phyloP scores from a whole-genome alignment of 331 rosid species.

The Rhamnella rubrinervis region DNA sequence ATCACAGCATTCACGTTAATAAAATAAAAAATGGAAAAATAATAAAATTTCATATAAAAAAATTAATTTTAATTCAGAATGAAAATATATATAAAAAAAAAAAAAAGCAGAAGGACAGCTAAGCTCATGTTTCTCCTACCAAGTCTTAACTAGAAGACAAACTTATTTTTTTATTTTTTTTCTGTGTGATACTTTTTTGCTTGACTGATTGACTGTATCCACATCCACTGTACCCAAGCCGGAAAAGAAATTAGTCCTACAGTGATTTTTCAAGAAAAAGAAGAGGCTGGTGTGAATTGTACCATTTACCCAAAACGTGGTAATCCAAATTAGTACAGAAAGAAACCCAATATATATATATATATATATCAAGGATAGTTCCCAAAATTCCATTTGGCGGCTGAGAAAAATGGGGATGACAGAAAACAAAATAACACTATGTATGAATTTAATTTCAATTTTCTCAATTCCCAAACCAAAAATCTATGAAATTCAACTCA shows the following conservation, averaged over 20 bases:
- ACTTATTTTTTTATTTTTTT: background rate
- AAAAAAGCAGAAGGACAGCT: conserved; percentile 29
- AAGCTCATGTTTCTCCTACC: conserved; percentile 33
- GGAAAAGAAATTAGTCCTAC: too few relatives aligned
- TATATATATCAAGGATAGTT: background rate
- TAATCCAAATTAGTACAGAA: background rate
- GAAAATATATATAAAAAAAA: too few relatives aligned
- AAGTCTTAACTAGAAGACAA: too few relatives aligned
- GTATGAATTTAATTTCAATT: too few relatives aligned
- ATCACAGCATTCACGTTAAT: background rate
- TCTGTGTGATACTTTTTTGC: background rate
- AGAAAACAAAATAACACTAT: background rate
- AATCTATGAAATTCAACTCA: too few relatives aligned
- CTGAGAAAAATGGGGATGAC: background rate
- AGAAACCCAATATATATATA: background rate
- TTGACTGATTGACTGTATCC: background rate
- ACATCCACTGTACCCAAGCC: too few relatives aligned
- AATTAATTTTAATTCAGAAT: conserved; percentile 22
- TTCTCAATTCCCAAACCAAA: too few relatives aligned
- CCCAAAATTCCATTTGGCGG: background rate
- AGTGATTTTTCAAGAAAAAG: too few relatives aligned
- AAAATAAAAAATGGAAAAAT: conserved; percentile 8
- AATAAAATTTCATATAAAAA: conserved; percentile 3
- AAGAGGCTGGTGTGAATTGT: too few relatives aligned
- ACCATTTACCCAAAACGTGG: background rate